These are phyloP conservation scores for Exophiala sp. DNA, from an alignment of 2,329 filamentous ascomycete genomes.

Conservation along the genomic window DNA sequence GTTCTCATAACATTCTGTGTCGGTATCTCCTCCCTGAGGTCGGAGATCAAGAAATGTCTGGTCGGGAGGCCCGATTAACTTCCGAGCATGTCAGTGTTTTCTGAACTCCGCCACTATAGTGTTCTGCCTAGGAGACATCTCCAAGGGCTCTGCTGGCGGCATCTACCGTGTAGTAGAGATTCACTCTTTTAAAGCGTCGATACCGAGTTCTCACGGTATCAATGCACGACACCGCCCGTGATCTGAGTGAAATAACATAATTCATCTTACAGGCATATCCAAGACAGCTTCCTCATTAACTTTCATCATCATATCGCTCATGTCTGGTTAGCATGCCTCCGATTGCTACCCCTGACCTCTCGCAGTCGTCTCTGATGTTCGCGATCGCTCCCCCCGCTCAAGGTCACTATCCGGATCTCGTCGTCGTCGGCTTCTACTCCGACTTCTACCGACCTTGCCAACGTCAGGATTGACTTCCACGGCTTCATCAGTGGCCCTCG, in stretches of 20 bases:
- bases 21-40: too few species aligned
- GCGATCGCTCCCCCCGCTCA: conserved; percentile 7
- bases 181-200: too few species aligned
- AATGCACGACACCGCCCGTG: too few species aligned
- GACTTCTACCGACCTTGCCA: conserved; percentile 21
- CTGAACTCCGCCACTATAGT: too few species aligned
- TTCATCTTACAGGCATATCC: background rate
- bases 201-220: too few species aligned
- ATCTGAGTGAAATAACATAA: background rate
- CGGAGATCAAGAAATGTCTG: too few species aligned
- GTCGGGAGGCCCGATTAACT: too few species aligned
- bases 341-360: conserved; percentile 16
- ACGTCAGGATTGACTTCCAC: conserved; percentile 6
- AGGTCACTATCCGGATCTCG: conserved; percentile 31
- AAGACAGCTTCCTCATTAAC: background rate
- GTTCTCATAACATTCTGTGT: too few species aligned
- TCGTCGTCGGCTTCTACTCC: conserved; percentile 29
- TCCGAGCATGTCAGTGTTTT: too few species aligned
- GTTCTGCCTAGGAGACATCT: too few species aligned
- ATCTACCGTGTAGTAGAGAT: too few species aligned
- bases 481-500: conserved; percentile 7
- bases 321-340: conserved; percentile 6
- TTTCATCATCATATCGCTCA: conserved; percentile 5
- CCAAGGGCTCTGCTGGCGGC: too few species aligned
- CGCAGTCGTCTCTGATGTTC: conserved; percentile 20